These are phyloP conservation scores for Hirschioporus abietinus DNA, from an alignment of 768 basidiomycete genomes.

Conservation along the genomic window DNA sequence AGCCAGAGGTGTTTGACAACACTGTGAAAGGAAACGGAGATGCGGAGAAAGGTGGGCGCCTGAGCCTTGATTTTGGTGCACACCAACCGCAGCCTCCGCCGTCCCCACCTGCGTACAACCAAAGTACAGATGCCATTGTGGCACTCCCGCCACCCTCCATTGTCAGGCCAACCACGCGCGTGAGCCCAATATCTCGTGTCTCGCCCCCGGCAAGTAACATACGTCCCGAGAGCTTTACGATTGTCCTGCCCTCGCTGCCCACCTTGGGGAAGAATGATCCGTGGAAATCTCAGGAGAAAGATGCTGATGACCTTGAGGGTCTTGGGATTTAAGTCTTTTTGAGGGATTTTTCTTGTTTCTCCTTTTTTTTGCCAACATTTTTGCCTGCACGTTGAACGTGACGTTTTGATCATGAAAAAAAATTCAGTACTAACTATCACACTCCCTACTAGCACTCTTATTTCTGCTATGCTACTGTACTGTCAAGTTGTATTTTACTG, in stretches of 20 bases:
- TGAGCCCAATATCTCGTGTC: not conserved
- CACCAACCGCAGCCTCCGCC: not conserved
- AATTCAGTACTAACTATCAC: not conserved
- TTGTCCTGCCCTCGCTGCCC: not conserved
- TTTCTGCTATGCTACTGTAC: not conserved
- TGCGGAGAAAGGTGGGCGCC: not conserved
- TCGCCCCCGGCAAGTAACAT: not conserved
- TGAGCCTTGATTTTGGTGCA: not conserved
- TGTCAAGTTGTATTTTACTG: not conserved
- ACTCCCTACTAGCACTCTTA: not conserved
- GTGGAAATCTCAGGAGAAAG: not conserved
- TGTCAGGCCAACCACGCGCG: not conserved
- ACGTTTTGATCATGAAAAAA: not conserved
- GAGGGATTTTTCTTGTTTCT: not conserved
- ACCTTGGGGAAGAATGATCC: not conserved
- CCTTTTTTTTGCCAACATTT: not conserved
- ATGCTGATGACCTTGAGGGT: not conserved
- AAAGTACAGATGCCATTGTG: not conserved
- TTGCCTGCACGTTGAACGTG: not conserved
- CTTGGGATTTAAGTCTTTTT: not conserved
- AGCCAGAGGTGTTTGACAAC: constrained; percentile 3
- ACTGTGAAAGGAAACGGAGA: not conserved
- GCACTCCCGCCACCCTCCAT: not conserved
- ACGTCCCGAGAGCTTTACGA: not conserved
- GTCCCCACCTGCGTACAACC: not conserved